Evolutionary conservation across 352 stramenopile genomes (phyloP), one percentile per base, ranked within the genome.

Genomic region (Halophytophthora polymorphica): DNA sequence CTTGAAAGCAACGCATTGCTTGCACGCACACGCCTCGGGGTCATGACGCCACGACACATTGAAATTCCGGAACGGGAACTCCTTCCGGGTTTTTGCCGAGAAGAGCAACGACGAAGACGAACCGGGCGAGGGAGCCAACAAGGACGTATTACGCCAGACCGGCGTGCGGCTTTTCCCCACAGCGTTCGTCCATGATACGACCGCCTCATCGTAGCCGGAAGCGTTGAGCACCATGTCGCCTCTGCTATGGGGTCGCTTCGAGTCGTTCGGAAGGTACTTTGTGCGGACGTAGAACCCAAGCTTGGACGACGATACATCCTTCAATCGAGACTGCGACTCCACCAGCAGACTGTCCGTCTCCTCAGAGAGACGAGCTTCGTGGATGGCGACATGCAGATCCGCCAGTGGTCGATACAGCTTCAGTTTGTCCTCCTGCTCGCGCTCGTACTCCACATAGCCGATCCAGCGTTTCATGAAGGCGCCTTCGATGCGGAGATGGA

Each of bases 251-350:
- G 56, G 73, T 17, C 68, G 55, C 34, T 76, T 88, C 42, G 56
- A 61, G 61, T 94, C 83, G 47, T 94, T 94, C 11, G 83, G 83
- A 5, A 81, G 62, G 53, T 89, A 94, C 47, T 86, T 88, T 44
- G 91, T 82, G 10, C 70, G 71, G 45, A 90, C 66, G 49, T 85
- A 93, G 43, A 83, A 81, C 6, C 73, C 69, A 44, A 83, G 64
- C 48, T 88, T 90, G 2, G 77, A 73, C 6, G 69, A 70, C 1
- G 70, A 67, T 8, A 86, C 34, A 44, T 89, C 79, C 45, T 86
- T 89, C 42, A 88, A 52, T 17, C 71, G 56, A 1, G 70, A 68
- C 56, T 88, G 79, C 0, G 79, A 88, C 36, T 79, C 68, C 22
- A 69, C 70, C 5, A 93, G 62, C 38, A 86, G 45, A 45, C 67